These are phyloP conservation scores for Rubroboletus satanas DNA, from an alignment of 768 basidiomycete genomes.

Conservation along the genomic window DNA sequence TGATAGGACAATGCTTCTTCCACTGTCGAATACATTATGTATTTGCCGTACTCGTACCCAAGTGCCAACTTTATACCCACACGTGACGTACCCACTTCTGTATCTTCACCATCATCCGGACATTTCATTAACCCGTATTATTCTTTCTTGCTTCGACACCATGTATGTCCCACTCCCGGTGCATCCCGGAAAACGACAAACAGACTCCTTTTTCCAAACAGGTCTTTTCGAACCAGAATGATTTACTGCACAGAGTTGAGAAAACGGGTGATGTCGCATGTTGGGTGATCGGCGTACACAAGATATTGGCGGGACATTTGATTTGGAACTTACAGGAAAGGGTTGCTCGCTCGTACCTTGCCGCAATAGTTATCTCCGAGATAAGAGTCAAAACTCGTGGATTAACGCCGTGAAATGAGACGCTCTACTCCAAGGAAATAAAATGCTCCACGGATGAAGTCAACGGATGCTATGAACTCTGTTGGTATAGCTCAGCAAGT, in stretches of 20 bases:
- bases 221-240: neutral
- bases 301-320: too few species aligned
- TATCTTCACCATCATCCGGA: neutral
- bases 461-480: neutral
- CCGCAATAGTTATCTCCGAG: neutral
- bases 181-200: neutral
- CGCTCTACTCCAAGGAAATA: neutral
- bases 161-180: neutral
- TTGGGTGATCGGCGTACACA: neutral
- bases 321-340: neutral
- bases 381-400: neutral
- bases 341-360: neutral
- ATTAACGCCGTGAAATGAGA: neutral
- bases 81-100: neutral
- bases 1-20: neutral
- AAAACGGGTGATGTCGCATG: neutral
- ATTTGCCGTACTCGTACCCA: neutral
- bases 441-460: neutral
- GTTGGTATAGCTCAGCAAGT: neutral
- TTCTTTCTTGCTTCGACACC: neutral
- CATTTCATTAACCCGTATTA: neutral
- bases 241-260: neutral
- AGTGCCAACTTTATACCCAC: neutral
- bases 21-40: neutral
- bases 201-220: neutral